A percentile compares a stretch with the other conserved stretches of the same genome.
These are phyloP conservation scores for Phanerochaete carnosa DNA, from an alignment of 768 basidiomycete genomes.

Conservation along the genomic window DNA sequence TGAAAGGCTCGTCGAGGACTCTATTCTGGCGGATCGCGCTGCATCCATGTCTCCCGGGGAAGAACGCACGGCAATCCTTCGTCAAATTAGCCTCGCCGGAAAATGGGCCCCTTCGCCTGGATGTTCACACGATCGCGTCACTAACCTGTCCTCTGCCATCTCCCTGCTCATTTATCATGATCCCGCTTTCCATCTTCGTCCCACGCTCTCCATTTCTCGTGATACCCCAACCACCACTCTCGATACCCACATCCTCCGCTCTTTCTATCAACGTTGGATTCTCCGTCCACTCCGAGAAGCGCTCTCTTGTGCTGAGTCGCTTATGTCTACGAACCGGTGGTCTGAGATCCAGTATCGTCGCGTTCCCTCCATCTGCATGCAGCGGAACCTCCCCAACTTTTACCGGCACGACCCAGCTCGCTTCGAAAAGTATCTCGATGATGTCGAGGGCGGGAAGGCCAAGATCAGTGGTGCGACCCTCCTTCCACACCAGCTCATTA, in stretches of 20 bases:
- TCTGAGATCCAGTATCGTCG: slow-evolving; percentile 52
- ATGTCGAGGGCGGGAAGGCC: slow-evolving; percentile 52
- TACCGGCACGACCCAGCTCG: slow-evolving; percentile 54
- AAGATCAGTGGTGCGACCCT: slow-evolving; percentile 66
- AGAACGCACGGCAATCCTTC: slow-evolving; percentile 28
- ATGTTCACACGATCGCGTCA: slow-evolving; percentile 57
- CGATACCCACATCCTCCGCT: slow-evolving; percentile 45
- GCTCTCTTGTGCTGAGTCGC: slow-evolving; percentile 48
- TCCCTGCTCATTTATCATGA: slow-evolving; percentile 45
- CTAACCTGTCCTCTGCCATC: slow-evolving; percentile 65
- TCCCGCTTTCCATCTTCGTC: slow-evolving; percentile 14
- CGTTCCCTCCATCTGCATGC: slow-evolving; percentile 64
- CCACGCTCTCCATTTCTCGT: slow-evolving; percentile 17
- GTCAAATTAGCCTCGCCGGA: slow-evolving; percentile 50
- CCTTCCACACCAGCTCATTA: slow-evolving; percentile 58
- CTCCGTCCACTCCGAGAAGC: slow-evolving; percentile 53
- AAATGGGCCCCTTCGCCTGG: slow-evolving; percentile 72
- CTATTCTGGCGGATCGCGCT: slow-evolving; percentile 35
- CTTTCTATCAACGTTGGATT: slow-evolving; percentile 55
- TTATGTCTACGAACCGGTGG: slow-evolving; percentile 63
- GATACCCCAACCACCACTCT: slow-evolving; percentile 31
- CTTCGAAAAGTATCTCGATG: slow-evolving; percentile 54
- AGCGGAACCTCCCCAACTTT: slow-evolving; percentile 51
- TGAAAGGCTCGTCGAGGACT: slow-evolving; percentile 46
- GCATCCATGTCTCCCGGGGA: slow-evolving; percentile 30